Percentiles rank a stretch among this genome's conserved stretches.
Evolutionary conservation across 371 early-diverging fungal species (phyloP).

Genomic region (Mucor circinelloides): DNA sequence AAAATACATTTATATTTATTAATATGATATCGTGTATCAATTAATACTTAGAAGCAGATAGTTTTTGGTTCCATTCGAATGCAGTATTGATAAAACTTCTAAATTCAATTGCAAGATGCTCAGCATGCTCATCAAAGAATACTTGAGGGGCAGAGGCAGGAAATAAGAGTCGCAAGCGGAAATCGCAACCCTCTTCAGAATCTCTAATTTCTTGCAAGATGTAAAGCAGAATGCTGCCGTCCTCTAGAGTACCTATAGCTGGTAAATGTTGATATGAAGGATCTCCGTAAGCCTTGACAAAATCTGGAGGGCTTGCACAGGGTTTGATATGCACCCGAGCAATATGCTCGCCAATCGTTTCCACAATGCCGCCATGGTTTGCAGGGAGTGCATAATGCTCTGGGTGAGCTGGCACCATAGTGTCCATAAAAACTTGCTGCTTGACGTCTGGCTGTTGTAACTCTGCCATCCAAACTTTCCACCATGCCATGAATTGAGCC

Average conservation of each 20-base stretch:
- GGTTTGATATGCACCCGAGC: too few species aligned
- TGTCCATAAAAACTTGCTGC: too few species aligned
- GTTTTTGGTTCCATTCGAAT: conserved; percentile 4
- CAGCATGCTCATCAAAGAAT: conserved; percentile 14
- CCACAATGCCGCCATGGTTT: too few species aligned
- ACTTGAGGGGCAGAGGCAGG: conserved; percentile 12
- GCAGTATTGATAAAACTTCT: conserved; percentile 14
- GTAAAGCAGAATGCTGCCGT: conserved; percentile 1
- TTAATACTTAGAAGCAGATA: background rate
- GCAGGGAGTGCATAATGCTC: too few species aligned
- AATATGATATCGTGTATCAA: too few species aligned
- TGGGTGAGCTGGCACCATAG: too few species aligned
- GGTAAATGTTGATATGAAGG: background rate
- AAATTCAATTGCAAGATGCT: conserved; percentile 13
- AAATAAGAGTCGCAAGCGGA: conserved; percentile 11
- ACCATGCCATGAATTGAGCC: conserved; percentile 2
- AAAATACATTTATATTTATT: too few species aligned
- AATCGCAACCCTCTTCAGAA: conserved; percentile 9
- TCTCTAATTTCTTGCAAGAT: conserved; percentile 2
- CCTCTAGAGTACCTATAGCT: background rate
- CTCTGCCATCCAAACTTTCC: background rate
- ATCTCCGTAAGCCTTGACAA: background rate
- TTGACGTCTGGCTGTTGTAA: too few species aligned
- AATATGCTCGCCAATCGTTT: too few species aligned
- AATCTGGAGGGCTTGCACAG: background rate